phyloP scores from a whole-genome alignment of 352 stramenopile genomes.

The Phytophthora sp. region DNA sequence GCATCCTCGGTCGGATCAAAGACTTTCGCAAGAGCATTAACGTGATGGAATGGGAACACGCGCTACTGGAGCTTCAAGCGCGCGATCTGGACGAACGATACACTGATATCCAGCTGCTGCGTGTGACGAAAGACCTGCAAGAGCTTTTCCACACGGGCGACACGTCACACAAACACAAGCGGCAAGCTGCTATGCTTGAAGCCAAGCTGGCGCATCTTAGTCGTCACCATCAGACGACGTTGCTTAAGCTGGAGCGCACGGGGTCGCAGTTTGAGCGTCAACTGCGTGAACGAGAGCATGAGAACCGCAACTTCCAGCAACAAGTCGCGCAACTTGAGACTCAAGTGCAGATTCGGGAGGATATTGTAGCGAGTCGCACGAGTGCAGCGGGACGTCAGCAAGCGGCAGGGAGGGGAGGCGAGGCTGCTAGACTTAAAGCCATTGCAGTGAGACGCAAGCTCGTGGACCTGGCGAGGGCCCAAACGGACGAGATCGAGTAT shows the following conservation, averaged over 20 bases:
- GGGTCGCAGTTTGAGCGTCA: conserved; percentile 61
- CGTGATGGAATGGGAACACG: conserved; percentile 94
- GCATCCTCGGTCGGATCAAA: conserved; percentile 88
- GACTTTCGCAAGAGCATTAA: conserved; percentile 95
- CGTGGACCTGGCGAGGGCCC: conserved; percentile 87
- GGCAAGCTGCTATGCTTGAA: conserved; percentile 73
- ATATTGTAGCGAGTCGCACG: conserved; percentile 83
- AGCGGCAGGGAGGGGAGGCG: conserved; percentile 15
- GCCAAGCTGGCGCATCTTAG: conserved; percentile 73
- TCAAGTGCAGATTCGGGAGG: conserved; percentile 89
- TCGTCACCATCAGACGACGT: conserved; percentile 62
- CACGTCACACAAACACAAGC: conserved; percentile 78
- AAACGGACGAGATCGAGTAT: conserved; percentile 93
- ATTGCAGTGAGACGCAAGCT: conserved; percentile 90
- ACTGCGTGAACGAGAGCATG: conserved; percentile 67
- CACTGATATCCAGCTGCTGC: conserved; percentile 93
- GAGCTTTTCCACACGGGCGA: conserved; percentile 89
- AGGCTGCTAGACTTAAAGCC: conserved; percentile 75
- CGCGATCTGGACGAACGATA: conserved; percentile 92
- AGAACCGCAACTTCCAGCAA: conserved; percentile 83
- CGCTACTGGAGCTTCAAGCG: conserved; percentile 78
- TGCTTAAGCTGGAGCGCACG: conserved; percentile 69
- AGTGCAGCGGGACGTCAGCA: conserved; percentile 50
- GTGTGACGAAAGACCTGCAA: conserved; percentile 94
- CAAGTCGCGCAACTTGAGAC: conserved; percentile 82